A percentile compares a stretch with the other conserved stretches of the same genome.
Evolutionary conservation across 805 yeast genomes (phyloP).

Genomic region (Saccharomycopsis guyanensis): DNA sequence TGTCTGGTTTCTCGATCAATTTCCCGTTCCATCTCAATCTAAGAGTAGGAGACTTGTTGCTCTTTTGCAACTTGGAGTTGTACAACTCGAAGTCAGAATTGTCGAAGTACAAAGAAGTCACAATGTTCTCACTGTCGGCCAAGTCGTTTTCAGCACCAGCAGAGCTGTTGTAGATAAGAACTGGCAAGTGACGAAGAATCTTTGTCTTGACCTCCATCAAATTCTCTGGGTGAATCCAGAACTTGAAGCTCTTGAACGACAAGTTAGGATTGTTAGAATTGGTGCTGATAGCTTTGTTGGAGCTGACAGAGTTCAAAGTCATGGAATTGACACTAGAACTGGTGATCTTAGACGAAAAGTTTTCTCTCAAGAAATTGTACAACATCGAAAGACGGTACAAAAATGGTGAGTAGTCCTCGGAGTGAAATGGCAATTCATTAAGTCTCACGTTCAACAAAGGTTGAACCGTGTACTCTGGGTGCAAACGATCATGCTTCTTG

Average conservation of each 20-base stretch:
- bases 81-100: conserved; percentile 76
- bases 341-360: conserved; percentile 35
- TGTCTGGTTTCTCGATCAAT: conserved; percentile 66
- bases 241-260: conserved; percentile 62
- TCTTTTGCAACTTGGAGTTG: conserved; percentile 72
- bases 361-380: conserved; percentile 76
- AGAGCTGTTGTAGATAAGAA: conserved; percentile 56
- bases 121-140: conserved; percentile 59
- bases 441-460: conserved; percentile 85
- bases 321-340: conserved; percentile 30
- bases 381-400: conserved; percentile 74
- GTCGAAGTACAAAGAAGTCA: conserved; percentile 85
- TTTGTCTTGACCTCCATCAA: conserved; percentile 97
- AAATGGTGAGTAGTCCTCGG: conserved; percentile 91
- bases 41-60: conserved; percentile 61
- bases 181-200: conserved; percentile 87
- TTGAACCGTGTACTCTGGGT: conserved; percentile 79
- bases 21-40: conserved; percentile 90
- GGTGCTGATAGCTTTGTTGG: conserved; percentile 31
- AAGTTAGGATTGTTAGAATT: conserved; percentile 26
- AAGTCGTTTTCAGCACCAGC: conserved; percentile 39
- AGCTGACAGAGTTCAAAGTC: conserved; percentile 28
- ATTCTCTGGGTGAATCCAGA: conserved; percentile 97
- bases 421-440: conserved; percentile 81
- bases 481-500: conserved; percentile 91